Conservation (phyloP, 2,329 filamentous ascomycete genomes). For the Metarhizium guizhouense region DNA sequence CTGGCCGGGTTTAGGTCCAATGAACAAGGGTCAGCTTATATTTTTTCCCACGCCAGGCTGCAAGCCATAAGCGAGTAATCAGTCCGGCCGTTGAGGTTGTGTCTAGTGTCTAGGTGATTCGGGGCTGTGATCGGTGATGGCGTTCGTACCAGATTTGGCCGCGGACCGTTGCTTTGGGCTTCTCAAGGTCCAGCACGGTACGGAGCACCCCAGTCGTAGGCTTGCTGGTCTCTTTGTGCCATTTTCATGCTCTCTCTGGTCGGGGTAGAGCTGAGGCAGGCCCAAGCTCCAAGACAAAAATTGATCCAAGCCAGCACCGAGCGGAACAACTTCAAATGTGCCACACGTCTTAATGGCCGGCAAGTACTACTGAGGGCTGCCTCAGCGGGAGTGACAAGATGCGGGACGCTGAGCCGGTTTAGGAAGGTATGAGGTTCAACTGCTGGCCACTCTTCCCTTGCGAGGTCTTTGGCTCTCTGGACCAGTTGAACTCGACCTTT, state of each 20-base stretch:
- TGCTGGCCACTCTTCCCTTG: neutral
- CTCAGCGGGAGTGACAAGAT: neutral
- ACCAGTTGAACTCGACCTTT: neutral
- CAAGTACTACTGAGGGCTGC: no score
- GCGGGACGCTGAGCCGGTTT: slow-evolving; percentile 3
- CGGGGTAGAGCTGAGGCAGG: neutral
- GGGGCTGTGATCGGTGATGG: no score
- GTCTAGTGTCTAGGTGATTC: no score
- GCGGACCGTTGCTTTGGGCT: no score
- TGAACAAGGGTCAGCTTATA: neutral
- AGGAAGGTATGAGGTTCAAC: slow-evolving; percentile 5
- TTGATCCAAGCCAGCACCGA: neutral
- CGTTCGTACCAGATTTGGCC: no score
- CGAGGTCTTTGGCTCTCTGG: neutral
- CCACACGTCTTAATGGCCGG: no score
- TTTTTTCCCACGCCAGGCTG: neutral
- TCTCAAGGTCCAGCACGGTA: no score
- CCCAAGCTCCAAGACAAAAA: neutral
- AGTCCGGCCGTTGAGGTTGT: neutral
- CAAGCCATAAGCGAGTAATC: slow-evolving; percentile 1
- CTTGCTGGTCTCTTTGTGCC: neutral
- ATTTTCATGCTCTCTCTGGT: neutral
- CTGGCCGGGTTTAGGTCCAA: slow-evolving; percentile 2
- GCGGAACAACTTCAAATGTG: no score
- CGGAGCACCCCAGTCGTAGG: no score